Evolutionary conservation across 371 early-diverging fungal species (phyloP).

Genomic region (Lichtheimia corymbifera): DNA sequence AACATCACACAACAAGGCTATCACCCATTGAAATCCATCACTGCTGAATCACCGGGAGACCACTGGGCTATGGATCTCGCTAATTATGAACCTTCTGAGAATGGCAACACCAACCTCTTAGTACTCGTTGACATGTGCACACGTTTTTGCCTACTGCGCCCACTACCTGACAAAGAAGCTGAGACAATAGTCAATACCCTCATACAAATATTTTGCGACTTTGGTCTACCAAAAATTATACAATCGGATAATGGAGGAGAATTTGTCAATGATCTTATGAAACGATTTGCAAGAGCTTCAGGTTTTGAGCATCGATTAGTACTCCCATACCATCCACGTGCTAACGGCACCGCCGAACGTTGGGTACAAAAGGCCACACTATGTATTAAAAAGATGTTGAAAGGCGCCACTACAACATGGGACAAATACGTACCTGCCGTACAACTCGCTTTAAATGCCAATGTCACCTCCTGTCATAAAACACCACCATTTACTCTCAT

Average conservation of each 20-base stretch:
- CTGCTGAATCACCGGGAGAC: conserved; percentile 15
- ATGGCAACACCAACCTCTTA: conserved; percentile 13
- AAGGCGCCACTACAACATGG: conserved; percentile 6
- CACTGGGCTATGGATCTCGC: conserved; percentile 16
- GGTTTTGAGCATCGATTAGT: conserved; percentile 6
- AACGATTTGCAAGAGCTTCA: neutral
- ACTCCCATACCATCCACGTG: neutral
- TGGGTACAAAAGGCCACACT: neutral
- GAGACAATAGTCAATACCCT: neutral
- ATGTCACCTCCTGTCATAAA: conserved; percentile 2
- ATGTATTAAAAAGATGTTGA: conserved; percentile 12
- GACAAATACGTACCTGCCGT: conserved; percentile 15
- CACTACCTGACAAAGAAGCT: neutral
- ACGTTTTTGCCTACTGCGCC: neutral
- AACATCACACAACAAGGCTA: conserved; percentile 16
- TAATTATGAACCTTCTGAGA: neutral
- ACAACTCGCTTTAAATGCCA: conserved; percentile 13
- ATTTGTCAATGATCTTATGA: neutral
- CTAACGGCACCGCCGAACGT: conserved; percentile 10
- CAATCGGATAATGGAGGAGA: neutral
- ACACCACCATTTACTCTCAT: conserved; percentile 15
- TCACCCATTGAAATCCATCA: conserved; percentile 17
- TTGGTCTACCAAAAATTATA: neutral
- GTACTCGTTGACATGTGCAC: conserved; percentile 5
- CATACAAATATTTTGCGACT: neutral